phyloP scores from a whole-genome alignment of 139 green algal genomes.

The Limnomonas spitsbergensis region DNA sequence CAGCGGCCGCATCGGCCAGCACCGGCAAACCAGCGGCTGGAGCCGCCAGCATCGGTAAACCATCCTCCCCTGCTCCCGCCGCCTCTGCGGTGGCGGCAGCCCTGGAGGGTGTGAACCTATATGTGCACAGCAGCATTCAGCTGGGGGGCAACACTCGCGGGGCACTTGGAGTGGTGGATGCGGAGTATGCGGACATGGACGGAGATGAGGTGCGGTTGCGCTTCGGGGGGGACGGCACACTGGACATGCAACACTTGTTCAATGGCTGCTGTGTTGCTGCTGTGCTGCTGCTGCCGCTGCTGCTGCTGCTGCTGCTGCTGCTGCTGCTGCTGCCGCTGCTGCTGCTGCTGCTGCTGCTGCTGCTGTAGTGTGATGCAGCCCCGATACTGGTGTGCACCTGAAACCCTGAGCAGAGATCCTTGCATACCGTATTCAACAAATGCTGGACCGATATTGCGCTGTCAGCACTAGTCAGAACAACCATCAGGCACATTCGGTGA shows the following conservation, averaged over 20 bases:
- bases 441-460: no score
- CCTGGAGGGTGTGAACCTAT: constrained; percentile 16
- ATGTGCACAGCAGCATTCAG: constrained; percentile 15
- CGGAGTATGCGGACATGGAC: constrained; percentile 32
- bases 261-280: background rate
- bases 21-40: background rate
- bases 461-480: no score
- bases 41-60: background rate
- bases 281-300: background rate
- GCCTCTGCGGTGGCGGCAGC: constrained; percentile 8
- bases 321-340: background rate
- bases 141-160: constrained; percentile 25
- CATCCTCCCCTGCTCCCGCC: no score
- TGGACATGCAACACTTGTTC: no score
- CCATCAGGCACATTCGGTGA: no score
- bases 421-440: no score
- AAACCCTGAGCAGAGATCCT: no score
- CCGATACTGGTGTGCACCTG: no score
- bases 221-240: background rate
- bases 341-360: background rate
- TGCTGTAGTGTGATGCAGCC: no score
- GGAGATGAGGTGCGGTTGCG: constrained; percentile 23
- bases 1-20: background rate
- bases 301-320: background rate
- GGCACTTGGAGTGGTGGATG: constrained; percentile 34